Conservation (phyloP, 768 basidiomycete genomes). For the Tubosaeta sp. region DNA sequence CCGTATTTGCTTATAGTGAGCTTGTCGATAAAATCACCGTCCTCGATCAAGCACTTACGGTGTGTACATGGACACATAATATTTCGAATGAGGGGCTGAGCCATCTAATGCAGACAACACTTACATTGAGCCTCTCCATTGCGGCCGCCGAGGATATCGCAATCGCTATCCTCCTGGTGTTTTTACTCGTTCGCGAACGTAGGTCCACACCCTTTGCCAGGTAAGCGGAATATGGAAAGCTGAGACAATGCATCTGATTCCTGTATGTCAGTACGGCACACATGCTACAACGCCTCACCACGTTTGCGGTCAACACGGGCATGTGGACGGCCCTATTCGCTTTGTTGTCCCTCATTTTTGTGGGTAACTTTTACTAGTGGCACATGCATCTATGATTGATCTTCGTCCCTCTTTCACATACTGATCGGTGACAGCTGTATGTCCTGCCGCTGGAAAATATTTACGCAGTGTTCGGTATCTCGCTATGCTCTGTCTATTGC, state of each 20-base stretch:
- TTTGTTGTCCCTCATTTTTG: conserved; percentile 28
- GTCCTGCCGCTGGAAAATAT: not conserved
- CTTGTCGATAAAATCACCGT: not conserved
- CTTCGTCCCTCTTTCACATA: not conserved
- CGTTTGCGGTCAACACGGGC: conserved; percentile 18
- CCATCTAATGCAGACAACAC: not conserved
- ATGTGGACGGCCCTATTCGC: conserved; percentile 47
- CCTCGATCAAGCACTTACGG: not conserved
- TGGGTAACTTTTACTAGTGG: not conserved
- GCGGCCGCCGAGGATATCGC: not conserved
- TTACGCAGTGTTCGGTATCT: not conserved
- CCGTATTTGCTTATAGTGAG: not conserved
- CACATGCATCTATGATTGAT: not conserved
- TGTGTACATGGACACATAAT: not conserved
- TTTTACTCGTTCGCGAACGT: not conserved
- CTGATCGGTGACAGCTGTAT: not conserved
- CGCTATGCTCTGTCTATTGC: not conserved
- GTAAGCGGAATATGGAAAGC: not conserved
- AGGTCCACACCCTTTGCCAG: not conserved
- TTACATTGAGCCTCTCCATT: not conserved
- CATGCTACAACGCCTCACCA: not conserved
- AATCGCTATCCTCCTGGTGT: not conserved
- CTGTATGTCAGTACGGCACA: not conserved
- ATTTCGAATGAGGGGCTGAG: not conserved
- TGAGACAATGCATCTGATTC: not conserved